These are phyloP conservation scores for Colletotrichum incanum DNA, from an alignment of 2,329 filamentous ascomycete genomes.

Conservation along the genomic window DNA sequence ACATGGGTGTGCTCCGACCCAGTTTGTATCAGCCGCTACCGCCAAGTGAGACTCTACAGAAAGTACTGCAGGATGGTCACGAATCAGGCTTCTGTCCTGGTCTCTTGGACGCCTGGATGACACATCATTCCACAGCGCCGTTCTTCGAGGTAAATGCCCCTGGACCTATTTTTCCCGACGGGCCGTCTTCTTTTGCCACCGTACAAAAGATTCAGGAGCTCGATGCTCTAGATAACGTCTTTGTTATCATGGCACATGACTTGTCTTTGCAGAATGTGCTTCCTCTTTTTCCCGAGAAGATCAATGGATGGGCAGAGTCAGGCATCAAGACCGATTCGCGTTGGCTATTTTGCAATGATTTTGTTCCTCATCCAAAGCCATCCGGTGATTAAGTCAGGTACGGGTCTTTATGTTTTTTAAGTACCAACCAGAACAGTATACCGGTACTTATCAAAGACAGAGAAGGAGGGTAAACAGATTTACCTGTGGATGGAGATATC, in stretches of 20 bases:
- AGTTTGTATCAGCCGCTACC: not conserved
- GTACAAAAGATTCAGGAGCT: not conserved
- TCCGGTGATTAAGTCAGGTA: too few relatives aligned
- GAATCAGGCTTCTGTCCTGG: not conserved
- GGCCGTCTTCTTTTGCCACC: not conserved
- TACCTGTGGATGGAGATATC: too few relatives aligned
- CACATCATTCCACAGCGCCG: not conserved
- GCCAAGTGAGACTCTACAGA: not conserved
- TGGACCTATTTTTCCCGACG: not conserved
- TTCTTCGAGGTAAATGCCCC: not conserved
- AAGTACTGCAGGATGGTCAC: not conserved
- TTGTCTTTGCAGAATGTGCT: not conserved
- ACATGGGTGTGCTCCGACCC: constrained; percentile 4
- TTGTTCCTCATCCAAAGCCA: not conserved
- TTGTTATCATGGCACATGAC: not conserved
- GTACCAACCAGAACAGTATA: too few relatives aligned
- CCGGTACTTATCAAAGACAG: too few relatives aligned
- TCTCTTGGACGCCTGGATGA: not conserved
- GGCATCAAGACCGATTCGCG: not conserved
- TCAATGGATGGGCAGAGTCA: not conserved
- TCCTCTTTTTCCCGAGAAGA: not conserved
- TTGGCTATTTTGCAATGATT: not conserved
- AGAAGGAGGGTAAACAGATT: too few relatives aligned
- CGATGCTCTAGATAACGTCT: not conserved
- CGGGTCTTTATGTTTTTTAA: too few relatives aligned